A percentile compares a stretch with the other conserved stretches of the same genome.
phyloP scores from a whole-genome alignment of 225 moss, liverwort and hornwort genomes.

The Marchantia paleacea region DNA sequence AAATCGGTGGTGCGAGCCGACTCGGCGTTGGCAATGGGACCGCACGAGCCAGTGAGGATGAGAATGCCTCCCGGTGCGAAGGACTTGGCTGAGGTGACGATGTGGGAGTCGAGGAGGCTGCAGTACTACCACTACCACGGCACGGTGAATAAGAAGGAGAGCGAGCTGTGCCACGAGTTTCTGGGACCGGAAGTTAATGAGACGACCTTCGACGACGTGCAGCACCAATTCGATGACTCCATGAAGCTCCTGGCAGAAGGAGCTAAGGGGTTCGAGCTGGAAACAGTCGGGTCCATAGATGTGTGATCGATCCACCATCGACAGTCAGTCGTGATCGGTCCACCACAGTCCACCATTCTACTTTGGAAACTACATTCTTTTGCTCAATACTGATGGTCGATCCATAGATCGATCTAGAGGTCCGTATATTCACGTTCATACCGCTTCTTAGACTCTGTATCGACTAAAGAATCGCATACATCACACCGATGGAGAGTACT shows the following conservation, averaged over 20 bases:
- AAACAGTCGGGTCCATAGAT: constrained; percentile 13
- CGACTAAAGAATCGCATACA: too few relatives aligned
- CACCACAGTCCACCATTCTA: too few relatives aligned
- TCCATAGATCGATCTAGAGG: too few relatives aligned
- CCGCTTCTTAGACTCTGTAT: too few relatives aligned
- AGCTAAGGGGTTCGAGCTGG: constrained; percentile 24
- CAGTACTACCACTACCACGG: constrained; percentile 34
- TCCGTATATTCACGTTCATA: too few relatives aligned
- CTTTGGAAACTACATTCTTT: too few relatives aligned
- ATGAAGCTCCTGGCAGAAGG: constrained; percentile 15
- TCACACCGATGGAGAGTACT: too few relatives aligned
- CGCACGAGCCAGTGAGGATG: constrained; percentile 16
- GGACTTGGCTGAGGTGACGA: neutral
- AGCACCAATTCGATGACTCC: constrained; percentile 18
- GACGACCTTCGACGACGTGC: constrained; percentile 7
- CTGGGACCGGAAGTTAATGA: neutral
- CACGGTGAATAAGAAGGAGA: constrained; percentile 2
- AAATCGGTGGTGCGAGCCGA: constrained; percentile 33
- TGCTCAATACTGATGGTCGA: too few relatives aligned
- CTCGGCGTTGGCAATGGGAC: constrained; percentile 24
- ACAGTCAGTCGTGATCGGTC: too few relatives aligned
- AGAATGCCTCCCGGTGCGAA: constrained; percentile 2
- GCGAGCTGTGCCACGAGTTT: constrained; percentile 27
- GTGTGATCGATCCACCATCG: neutral
- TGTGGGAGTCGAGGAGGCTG: neutral